A percentile compares a stretch with the other conserved stretches of the same genome.
These are phyloP conservation scores for Boletellus sp. DNA, from an alignment of 1,284 basidiomycete genomes.

Conservation along the genomic window DNA sequence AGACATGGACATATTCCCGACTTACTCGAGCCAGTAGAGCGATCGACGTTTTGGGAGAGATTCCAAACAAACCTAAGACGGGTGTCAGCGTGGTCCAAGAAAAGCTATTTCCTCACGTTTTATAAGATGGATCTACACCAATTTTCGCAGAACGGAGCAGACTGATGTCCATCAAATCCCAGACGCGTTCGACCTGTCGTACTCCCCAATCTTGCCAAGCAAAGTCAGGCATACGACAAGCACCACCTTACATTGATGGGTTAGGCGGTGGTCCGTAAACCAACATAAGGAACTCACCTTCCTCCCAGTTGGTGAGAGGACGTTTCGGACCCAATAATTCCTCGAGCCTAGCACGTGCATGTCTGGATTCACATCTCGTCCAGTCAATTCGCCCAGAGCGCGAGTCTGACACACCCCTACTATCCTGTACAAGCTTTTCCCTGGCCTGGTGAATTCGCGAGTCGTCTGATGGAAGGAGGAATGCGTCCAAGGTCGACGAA, in stretches of 20 bases:
- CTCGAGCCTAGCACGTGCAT: slow-evolving; percentile 83
- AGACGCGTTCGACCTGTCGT: slow-evolving; percentile 89
- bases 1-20: slow-evolving; percentile 88
- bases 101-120: slow-evolving; percentile 57
- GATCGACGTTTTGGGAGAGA: slow-evolving; percentile 94
- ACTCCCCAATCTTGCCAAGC: slow-evolving; percentile 94
- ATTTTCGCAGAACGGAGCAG: slow-evolving; percentile 78
- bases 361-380: slow-evolving; percentile 89
- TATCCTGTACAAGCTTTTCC: slow-evolving; percentile 75
- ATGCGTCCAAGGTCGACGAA: slow-evolving; percentile 87
- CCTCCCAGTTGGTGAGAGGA: slow-evolving; percentile 91
- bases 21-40: slow-evolving; percentile 78
- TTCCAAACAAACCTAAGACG: slow-evolving; percentile 82
- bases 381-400: slow-evolving; percentile 80
- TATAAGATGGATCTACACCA: slow-evolving; percentile 81
- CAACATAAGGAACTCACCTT: slow-evolving; percentile 49
- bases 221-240: slow-evolving; percentile 85
- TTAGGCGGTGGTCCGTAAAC: neutral
- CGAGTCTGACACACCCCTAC: slow-evolving; percentile 56
- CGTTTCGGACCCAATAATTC: slow-evolving; percentile 81
- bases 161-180: slow-evolving; percentile 92
- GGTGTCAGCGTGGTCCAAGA: slow-evolving; percentile 16
- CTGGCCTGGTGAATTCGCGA: slow-evolving; percentile 87
- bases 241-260: slow-evolving; percentile 53
- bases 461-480: slow-evolving; percentile 88